phyloP scores from a whole-genome alignment of 805 yeast genomes.

The Debaryomyces castellii region DNA sequence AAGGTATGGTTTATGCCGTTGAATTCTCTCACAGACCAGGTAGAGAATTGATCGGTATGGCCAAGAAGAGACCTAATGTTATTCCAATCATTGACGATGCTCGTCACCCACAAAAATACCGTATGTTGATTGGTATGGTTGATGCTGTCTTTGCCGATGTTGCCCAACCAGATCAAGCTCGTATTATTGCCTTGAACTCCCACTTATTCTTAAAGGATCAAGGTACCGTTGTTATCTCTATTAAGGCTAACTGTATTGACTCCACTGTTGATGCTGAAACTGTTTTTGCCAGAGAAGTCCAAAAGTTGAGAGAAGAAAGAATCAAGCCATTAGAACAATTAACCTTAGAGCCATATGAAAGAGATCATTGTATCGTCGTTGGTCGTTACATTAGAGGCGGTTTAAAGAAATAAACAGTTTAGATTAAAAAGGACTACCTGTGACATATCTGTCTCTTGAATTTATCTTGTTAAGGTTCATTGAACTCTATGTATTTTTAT shows the following conservation, averaged over 20 bases:
- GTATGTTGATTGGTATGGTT: constrained; percentile 99
- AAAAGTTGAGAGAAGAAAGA: constrained; percentile 97
- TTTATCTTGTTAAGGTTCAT: background rate
- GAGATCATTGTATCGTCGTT: constrained; percentile 99
- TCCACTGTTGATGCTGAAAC: constrained; percentile 99
- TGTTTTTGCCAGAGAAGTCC: constrained; percentile 98
- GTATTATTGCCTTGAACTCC: constrained; percentile 97
- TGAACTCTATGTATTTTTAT: background rate
- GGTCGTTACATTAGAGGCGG: constrained; percentile 96
- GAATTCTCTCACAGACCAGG: constrained; percentile 99
- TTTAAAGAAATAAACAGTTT: constrained; percentile 42
- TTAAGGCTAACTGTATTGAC: constrained; percentile 99
- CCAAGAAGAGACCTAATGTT: constrained; percentile 99
- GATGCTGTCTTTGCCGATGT: constrained; percentile 99
- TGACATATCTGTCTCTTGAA: background rate
- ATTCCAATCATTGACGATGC: constrained; percentile 99
- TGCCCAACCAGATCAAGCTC: constrained; percentile 99
- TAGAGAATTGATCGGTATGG: constrained; percentile 98
- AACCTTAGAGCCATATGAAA: constrained; percentile 98
- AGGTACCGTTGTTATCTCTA: constrained; percentile 98
- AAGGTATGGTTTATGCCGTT: constrained; percentile 97
- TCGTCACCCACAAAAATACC: constrained; percentile 99
- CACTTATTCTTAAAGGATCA: constrained; percentile 97
- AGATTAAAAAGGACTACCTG: background rate
- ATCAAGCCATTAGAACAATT: constrained; percentile 98